These are phyloP conservation scores for Sporothrix mexicana DNA, from an alignment of 2,329 filamentous ascomycete species.

Conservation along the genomic window DNA sequence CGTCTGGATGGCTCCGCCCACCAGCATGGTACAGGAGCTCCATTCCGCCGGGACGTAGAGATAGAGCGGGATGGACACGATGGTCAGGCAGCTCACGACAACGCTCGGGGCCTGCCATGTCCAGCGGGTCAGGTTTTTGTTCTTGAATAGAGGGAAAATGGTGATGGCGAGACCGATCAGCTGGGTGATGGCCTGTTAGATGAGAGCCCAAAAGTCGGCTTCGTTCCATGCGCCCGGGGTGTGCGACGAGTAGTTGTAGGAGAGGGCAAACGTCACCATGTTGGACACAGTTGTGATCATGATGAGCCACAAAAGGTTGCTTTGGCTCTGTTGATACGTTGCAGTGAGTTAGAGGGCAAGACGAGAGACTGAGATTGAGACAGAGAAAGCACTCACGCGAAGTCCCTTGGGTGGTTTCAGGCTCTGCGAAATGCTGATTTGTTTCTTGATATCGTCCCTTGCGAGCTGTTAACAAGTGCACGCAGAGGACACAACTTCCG, in stretches of 20 bases:
- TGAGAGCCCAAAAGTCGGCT: background rate
- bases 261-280: background rate
- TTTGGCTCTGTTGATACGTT: constrained; percentile 5
- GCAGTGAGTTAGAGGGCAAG: background rate
- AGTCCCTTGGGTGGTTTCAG: background rate
- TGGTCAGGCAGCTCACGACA: background rate
- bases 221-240: background rate
- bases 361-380: background rate
- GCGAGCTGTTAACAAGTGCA: no score
- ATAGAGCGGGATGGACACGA: background rate
- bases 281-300: background rate
- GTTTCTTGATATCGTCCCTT: background rate
- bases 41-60: background rate
- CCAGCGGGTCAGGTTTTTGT: background rate
- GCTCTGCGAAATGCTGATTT: background rate
- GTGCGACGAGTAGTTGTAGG: background rate
- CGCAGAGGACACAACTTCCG: no score
- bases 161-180: background rate
- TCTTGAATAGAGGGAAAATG: background rate
- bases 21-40: background rate
- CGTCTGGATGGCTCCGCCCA: background rate
- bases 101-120: background rate
- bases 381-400: background rate
- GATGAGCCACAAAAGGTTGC: background rate
- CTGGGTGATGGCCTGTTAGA: background rate